Base-by-base conservation (phyloP, 164 flowering plant species). In the Brasenia schreberi region DNA sequence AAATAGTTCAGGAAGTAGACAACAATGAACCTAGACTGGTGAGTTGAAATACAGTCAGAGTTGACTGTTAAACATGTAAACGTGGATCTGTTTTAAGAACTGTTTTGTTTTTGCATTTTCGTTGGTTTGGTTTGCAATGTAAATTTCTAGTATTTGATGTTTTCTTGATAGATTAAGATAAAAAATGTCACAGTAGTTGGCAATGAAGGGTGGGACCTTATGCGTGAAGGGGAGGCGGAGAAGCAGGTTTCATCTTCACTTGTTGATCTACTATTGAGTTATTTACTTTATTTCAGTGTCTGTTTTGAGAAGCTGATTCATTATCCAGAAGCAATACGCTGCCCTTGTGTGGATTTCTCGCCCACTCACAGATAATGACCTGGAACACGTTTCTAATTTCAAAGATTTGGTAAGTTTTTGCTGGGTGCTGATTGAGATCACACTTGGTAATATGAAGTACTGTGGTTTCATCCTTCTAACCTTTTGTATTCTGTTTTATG, bases 221-320 rank as follows among this genome's bases (percentile, higher is more conserved):
- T 95, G 94, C 96, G 87, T 66, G 97, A 95, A 84, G 99, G 99
- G 70, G 99, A 95, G 81, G 83, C 94, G 71, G 97, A 95, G 77
- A 95, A 95, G 73, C 97, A 90, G 97, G 99, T 95, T 45, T 45
- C 7, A 7, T 45, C 7, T 45, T 11, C 52, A 6, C 10, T 44
- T 45, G 11, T 45, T 12, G 11, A 45, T 45, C 53, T 45, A 12
- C 53, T 7, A 2, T 45, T 45, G 7, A 12, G 27, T 23, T 45
- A 45, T 45, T 12, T 45, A 45, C 53, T 12, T 12, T 45, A 7
- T 45, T 45, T 45, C 5, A 7, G 11, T 12, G 11, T 4, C 53
- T 45, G 63, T 0, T 60, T 17, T 60, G 63, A 60, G n/a, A 17
- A n/a, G 63, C 9, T 60, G 7, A 60, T 60, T 64, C 67, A 69